Percentiles rank a stretch among this genome's conserved stretches.
phyloP scores from a whole-genome alignment of 306 rosid genomes.

The Arachis hypogaea region DNA sequence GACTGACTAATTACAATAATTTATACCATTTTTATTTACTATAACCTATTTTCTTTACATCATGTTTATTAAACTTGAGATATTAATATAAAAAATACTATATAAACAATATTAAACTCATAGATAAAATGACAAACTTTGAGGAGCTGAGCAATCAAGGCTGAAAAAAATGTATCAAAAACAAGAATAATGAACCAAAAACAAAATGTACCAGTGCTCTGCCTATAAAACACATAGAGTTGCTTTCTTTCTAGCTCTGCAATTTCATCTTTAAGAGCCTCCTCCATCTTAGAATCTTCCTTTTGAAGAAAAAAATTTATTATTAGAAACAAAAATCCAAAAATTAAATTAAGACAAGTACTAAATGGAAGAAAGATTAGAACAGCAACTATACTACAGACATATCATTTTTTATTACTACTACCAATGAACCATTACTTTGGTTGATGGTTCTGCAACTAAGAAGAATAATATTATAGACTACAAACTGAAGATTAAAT shows the following conservation, averaged over 20 bases:
- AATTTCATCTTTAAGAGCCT: constrained; percentile 73
- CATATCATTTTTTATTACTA: constrained; percentile 2
- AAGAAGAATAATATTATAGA: neutral
- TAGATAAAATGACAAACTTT: too few species aligned
- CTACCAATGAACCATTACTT: neutral
- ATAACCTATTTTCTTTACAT: too few species aligned
- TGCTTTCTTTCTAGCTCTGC: constrained; percentile 77
- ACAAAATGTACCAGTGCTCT: too few species aligned
- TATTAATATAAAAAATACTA: too few species aligned
- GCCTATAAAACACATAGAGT: constrained; percentile 48
- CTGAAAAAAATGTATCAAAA: too few species aligned
- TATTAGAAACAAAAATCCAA: constrained; percentile 23
- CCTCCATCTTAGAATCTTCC: constrained; percentile 72
- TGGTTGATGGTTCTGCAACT: neutral
- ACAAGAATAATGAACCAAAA: too few species aligned
- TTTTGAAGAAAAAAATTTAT: constrained; percentile 48
- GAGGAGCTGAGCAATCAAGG: too few species aligned
- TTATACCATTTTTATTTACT: too few species aligned
- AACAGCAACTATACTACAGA: neutral
- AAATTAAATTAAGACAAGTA: constrained; percentile 14
- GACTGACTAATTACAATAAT: too few species aligned
- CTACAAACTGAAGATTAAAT: constrained; percentile 6
- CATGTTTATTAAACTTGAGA: too few species aligned
- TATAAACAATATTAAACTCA: too few species aligned
- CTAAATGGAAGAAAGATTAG: neutral